Percentiles rank a stretch among this genome's conserved stretches.
phyloP scores from a whole-genome alignment of 78 protist genomes.

The Dictyostelium brefeldianum region DNA sequence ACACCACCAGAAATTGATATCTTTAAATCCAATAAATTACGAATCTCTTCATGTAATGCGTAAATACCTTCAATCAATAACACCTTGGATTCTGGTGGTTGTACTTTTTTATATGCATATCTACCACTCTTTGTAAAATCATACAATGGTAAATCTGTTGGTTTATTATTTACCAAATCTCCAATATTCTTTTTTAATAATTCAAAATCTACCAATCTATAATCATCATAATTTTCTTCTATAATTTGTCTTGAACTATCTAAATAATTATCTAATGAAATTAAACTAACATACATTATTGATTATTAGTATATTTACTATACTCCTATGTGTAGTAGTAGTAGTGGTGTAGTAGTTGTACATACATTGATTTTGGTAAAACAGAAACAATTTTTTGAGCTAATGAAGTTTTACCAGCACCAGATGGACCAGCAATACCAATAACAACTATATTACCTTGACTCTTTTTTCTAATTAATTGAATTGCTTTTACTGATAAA shows the following conservation, averaged over 20 bases:
- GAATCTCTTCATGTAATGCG: slow-evolving; percentile 78
- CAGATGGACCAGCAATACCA: slow-evolving; percentile 88
- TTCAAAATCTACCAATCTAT: slow-evolving; percentile 81
- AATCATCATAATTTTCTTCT: slow-evolving; percentile 88
- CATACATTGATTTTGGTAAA: slow-evolving; percentile 69
- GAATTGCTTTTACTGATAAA: slow-evolving; percentile 72
- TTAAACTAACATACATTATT: slow-evolving; percentile 34
- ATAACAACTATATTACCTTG: slow-evolving; percentile 38
- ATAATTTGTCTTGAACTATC: slow-evolving; percentile 81
- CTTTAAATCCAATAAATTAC: slow-evolving; percentile 78
- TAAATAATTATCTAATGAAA: slow-evolving; percentile 86
- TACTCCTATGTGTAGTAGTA: too few species aligned
- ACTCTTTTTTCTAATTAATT: slow-evolving; percentile 60
- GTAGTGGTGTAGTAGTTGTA: too few species aligned
- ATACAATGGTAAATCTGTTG: slow-evolving; percentile 83
- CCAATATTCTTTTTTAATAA: slow-evolving; percentile 77
- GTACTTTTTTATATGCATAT: slow-evolving; percentile 72
- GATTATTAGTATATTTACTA: too few species aligned
- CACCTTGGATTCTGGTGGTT: slow-evolving; percentile 73
- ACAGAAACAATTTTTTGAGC: slow-evolving; percentile 73
- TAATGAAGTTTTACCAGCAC: slow-evolving; percentile 81
- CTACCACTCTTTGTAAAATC: slow-evolving; percentile 83
- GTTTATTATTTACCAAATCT: slow-evolving; percentile 44
- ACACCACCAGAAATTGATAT: slow-evolving; percentile 88
- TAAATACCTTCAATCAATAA: slow-evolving; percentile 85